Conservation (phyloP, 1,284 basidiomycete genomes). For the Stygiomarasmius scandens region DNA sequence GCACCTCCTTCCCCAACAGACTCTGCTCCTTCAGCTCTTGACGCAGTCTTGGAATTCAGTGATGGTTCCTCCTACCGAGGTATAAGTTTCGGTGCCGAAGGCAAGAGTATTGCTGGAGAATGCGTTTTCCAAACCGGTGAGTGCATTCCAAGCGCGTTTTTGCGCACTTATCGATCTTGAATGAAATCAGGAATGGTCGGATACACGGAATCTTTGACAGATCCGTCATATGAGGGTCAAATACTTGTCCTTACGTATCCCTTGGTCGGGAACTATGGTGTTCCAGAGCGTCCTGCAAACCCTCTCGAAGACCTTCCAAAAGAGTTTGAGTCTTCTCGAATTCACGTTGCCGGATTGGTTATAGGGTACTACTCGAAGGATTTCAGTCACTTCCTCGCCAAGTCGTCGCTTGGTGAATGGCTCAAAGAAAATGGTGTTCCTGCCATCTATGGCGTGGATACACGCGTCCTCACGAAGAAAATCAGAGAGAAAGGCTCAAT, state of each 20-base stretch:
- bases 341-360: conserved; percentile 92
- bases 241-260: conserved; percentile 98
- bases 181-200: conserved; percentile 88
- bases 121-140: conserved; percentile 99
- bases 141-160: conserved; percentile 29
- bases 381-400: conserved; percentile 94
- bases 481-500: conserved; percentile 94
- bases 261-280: conserved; percentile 97
- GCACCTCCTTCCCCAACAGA: conserved; percentile 40
- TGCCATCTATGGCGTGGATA: conserved; percentile 96
- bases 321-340: conserved; percentile 93
- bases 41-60: conserved; percentile 85
- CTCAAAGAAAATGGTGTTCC: conserved; percentile 95
- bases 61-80: conserved; percentile 92
- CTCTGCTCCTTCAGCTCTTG: conserved; percentile 33
- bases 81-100: conserved; percentile 91
- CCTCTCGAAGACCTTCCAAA: conserved; percentile 67
- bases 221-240: conserved; percentile 98
- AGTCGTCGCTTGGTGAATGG: conserved; percentile 89
- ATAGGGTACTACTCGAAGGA: conserved; percentile 95
- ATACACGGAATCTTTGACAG: conserved; percentile 97
- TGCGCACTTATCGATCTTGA: conserved; percentile 1
- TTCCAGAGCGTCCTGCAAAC: conserved; percentile 74
- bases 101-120: conserved; percentile 93
- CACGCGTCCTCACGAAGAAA: conserved; percentile 94